Percentiles rank a stretch among this genome's conserved stretches.
Conservation (phyloP, 768 basidiomycete species). For the Russula sp. region DNA sequence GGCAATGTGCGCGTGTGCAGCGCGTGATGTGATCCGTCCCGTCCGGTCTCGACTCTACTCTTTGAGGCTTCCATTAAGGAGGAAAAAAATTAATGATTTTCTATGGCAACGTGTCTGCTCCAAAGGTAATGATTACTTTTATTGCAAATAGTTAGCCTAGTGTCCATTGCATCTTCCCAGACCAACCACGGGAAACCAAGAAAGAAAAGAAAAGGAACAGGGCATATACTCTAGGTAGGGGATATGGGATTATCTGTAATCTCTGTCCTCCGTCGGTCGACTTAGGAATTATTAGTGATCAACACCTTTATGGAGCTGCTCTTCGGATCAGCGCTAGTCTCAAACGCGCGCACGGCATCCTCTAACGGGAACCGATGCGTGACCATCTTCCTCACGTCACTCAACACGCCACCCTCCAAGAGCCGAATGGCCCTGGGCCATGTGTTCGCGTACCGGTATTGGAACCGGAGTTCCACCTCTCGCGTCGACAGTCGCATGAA, state of each 20-base stretch:
- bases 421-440: slow-evolving; percentile 84
- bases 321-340: slow-evolving; percentile 58
- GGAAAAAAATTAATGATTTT: too few species aligned
- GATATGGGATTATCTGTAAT: neutral
- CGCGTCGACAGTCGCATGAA: slow-evolving; percentile 69
- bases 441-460: slow-evolving; percentile 63
- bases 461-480: slow-evolving; percentile 62
- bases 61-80: too few species aligned
- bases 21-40: too few species aligned
- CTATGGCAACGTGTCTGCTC: too few species aligned
- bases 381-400: slow-evolving; percentile 71
- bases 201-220: too few species aligned
- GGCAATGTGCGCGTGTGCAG: too few species aligned
- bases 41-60: too few species aligned
- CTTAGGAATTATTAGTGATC: slow-evolving; percentile 30
- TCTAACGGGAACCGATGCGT: slow-evolving; percentile 69
- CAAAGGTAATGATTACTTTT: too few species aligned
- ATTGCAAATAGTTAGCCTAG: too few species aligned
- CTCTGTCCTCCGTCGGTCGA: neutral
- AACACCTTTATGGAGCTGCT: slow-evolving; percentile 68
- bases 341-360: slow-evolving; percentile 71
- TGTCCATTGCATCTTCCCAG: too few species aligned
- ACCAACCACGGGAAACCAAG: too few species aligned
- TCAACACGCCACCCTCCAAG: slow-evolving; percentile 59
- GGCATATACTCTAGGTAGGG: neutral